Conservation (phyloP, 768 basidiomycete genomes). For the Podaxis sp. region DNA sequence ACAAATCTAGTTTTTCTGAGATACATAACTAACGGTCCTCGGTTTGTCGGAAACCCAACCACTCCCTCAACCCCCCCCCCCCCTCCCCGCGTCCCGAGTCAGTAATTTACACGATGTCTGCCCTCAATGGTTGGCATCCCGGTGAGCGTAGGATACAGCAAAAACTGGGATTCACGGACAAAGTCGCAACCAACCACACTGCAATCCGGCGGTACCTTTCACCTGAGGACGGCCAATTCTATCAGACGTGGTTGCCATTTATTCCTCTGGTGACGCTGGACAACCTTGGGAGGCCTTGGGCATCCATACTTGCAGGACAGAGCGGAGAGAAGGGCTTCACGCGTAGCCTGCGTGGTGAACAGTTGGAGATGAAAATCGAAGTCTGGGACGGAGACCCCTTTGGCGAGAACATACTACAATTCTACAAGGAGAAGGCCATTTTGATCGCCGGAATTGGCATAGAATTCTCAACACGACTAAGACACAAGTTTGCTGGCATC, state of each 20-base stretch:
- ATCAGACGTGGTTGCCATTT: constrained; percentile 46
- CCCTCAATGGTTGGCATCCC: constrained; percentile 42
- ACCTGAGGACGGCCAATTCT: constrained; percentile 44
- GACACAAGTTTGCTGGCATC: constrained; percentile 60
- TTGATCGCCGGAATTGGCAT: constrained; percentile 57
- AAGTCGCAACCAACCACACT: constrained; percentile 25
- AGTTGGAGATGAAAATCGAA: constrained; percentile 34
- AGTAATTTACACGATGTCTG: constrained; percentile 14
- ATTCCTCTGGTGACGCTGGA: constrained; percentile 56
- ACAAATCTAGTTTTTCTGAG: too few relatives aligned
- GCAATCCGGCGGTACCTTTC: constrained; percentile 42
- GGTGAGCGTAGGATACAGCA: constrained; percentile 50
- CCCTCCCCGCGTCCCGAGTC: too few relatives aligned
- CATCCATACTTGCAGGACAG: constrained; percentile 44
- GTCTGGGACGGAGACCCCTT: constrained; percentile 58
- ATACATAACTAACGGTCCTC: too few relatives aligned
- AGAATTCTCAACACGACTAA: constrained; percentile 49
- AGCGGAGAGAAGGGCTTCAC: constrained; percentile 47
- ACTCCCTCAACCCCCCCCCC: too few relatives aligned
- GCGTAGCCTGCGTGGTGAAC: constrained; percentile 27
- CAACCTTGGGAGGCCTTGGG: constrained; percentile 48
- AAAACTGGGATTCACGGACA: constrained; percentile 37
- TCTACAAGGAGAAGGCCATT: constrained; percentile 17
- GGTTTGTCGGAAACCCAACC: too few relatives aligned
- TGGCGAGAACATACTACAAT: constrained; percentile 26